Evolutionary conservation across 2,329 filamentous ascomycete genomes (phyloP).

Genomic region (Domatiomyces globalis): DNA sequence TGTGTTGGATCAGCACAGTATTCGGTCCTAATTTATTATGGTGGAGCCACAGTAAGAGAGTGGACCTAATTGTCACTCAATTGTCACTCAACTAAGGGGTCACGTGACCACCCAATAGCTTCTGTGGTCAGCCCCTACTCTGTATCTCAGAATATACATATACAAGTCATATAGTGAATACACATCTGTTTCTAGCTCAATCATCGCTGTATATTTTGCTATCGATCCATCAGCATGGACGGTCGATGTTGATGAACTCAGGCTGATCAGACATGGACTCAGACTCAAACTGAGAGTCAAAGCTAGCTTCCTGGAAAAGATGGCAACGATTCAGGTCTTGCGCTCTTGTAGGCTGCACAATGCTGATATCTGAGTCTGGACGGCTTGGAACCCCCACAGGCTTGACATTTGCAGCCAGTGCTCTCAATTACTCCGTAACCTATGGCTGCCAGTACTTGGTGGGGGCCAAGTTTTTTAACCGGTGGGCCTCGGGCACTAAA

Average conservation of each 20-base stretch:
- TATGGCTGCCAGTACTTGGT: no score
- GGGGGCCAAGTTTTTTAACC: no score
- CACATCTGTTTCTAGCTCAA: conserved; percentile 2
- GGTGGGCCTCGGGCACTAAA: no score
- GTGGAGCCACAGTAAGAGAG: conserved; percentile 38
- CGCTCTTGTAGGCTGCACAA: conserved; percentile 12
- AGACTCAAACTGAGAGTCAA: background rate
- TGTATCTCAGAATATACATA: no score
- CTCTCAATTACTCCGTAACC: no score
- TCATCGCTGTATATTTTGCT: conserved; percentile 23
- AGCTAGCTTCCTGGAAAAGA: conserved; percentile 4
- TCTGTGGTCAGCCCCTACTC: no score
- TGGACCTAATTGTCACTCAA: no score
- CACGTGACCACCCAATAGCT: no score
- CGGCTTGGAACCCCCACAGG: conserved; percentile 11
- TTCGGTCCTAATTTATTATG: no score
- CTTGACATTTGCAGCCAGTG: conserved; percentile 3
- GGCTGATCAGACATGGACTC: conserved; percentile 1
- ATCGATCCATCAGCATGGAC: conserved; percentile 25
- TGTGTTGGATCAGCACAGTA: no score
- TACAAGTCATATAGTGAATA: no score
- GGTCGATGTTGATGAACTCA: conserved; percentile 29
- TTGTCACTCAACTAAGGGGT: no score
- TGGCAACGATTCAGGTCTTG: conserved; percentile 1
- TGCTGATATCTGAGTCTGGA: conserved; percentile 12